phyloP scores from a whole-genome alignment of 2,329 filamentous ascomycete species.

The Pleomassaria siparia region DNA sequence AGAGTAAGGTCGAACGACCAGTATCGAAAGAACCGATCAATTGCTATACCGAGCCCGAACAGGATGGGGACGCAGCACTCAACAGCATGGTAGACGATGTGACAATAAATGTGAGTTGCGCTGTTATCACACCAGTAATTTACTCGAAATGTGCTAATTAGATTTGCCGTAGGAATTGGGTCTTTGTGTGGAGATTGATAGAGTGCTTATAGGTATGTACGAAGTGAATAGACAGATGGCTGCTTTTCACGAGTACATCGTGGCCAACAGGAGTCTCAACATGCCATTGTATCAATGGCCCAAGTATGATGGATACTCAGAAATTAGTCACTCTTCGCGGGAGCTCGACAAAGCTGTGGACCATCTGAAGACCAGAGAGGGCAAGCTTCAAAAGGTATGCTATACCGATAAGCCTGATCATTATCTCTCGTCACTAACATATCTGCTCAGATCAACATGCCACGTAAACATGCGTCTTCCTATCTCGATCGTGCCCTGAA shows the following conservation, averaged over 20 bases:
- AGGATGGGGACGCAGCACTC: no score
- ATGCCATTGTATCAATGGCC: slow-evolving; percentile 19
- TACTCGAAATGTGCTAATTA: background rate
- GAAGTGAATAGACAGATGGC: slow-evolving; percentile 14
- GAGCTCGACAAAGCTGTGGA: slow-evolving; percentile 7
- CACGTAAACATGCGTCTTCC: background rate
- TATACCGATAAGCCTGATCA: background rate
- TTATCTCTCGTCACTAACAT: background rate
- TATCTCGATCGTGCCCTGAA: slow-evolving; percentile 4
- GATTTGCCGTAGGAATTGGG: background rate
- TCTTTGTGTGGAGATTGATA: background rate
- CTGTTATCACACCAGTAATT: background rate
- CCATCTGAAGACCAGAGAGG: slow-evolving; percentile 1
- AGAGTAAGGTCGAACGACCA: no score
- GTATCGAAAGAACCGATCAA: no score
- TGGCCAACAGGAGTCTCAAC: slow-evolving; percentile 7
- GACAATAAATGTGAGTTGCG: background rate
- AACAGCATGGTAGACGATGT: background rate
- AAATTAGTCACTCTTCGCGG: slow-evolving; percentile 4
- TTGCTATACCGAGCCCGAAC: no score
- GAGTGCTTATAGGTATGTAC: slow-evolving; percentile 11
- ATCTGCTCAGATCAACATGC: background rate
- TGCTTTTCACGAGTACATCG: slow-evolving; percentile 10
- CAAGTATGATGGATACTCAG: slow-evolving; percentile 12
- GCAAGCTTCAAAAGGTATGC: background rate